phyloP scores from a whole-genome alignment of 2,329 filamentous ascomycete species.

The Fusarium aywerte region DNA sequence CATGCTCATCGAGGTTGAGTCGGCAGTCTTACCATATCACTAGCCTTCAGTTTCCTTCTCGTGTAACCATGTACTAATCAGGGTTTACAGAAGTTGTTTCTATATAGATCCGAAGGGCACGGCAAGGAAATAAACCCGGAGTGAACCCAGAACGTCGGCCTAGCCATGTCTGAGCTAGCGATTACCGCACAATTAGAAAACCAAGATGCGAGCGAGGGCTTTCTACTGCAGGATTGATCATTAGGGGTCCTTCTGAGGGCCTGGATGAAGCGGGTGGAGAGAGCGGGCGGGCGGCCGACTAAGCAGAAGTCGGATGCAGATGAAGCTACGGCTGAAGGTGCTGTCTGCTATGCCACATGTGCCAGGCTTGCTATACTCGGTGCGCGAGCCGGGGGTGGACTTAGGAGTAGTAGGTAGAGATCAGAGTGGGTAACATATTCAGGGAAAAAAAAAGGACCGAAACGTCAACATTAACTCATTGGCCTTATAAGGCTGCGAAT shows the following conservation, averaged over 20 bases:
- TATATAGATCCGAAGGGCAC: not conserved
- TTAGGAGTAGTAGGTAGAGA: not conserved
- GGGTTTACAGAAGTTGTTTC: not conserved
- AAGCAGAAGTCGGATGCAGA: constrained; percentile 37
- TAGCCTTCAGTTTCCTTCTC: not conserved
- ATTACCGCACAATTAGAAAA: constrained; percentile 8
- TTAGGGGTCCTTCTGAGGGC: constrained; percentile 10
- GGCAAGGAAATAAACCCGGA: not conserved
- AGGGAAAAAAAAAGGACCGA: constrained; percentile 36
- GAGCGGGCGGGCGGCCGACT: constrained; percentile 42
- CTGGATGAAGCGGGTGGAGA: constrained; percentile 19
- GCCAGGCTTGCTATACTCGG: not conserved
- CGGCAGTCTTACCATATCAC: not conserved
- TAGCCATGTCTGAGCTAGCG: constrained; percentile 10
- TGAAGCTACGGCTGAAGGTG: constrained; percentile 26
- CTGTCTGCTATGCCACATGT: constrained; percentile 13
- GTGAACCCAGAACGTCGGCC: constrained; percentile 3
- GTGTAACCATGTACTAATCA: not conserved
- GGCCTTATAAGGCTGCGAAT: constrained; percentile 26
- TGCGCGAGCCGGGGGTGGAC: constrained; percentile 15
- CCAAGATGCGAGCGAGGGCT: not conserved
- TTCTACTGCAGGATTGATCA: constrained; percentile 1
- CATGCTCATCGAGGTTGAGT: not conserved
- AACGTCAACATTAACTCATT: not conserved
- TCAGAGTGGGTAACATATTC: constrained; percentile 10